phyloP scores from a whole-genome alignment of 2,329 filamentous ascomycete species.

The Fusarium nisikadoi region DNA sequence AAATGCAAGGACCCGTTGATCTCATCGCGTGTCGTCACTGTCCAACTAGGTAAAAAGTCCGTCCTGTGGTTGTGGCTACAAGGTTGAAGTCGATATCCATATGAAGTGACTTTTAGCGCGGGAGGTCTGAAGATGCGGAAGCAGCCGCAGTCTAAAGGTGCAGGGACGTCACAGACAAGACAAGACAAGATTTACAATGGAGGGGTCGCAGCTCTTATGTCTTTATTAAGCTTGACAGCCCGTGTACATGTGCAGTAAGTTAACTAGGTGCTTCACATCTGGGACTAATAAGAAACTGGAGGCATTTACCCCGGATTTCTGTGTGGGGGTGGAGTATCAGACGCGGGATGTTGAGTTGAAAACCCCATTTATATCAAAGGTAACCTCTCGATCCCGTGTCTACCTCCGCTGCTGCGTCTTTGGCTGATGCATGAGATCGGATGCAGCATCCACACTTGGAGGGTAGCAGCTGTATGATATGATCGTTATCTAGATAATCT shows the following conservation, averaged over 20 bases:
- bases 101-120: slow-evolving; percentile 16
- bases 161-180: slow-evolving; percentile 6
- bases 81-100: slow-evolving; percentile 12
- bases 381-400: slow-evolving; percentile 24
- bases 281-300: slow-evolving; percentile 31
- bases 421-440: slow-evolving; percentile 24
- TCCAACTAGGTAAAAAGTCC: background rate
- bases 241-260: background rate
- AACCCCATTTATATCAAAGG: slow-evolving; percentile 25
- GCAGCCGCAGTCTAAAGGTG: slow-evolving; percentile 4
- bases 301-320: slow-evolving; percentile 35
- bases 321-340: slow-evolving; percentile 43
- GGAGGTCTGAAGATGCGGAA: slow-evolving; percentile 11
- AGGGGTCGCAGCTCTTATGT: slow-evolving; percentile 19
- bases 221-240: slow-evolving; percentile 9
- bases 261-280: slow-evolving; percentile 21
- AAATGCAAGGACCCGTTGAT: background rate
- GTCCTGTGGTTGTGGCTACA: slow-evolving; percentile 8
- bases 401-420: slow-evolving; percentile 28
- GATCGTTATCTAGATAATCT: slow-evolving; percentile 18
- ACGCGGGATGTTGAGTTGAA: slow-evolving; percentile 34
- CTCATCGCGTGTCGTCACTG: background rate
- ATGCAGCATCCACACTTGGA: slow-evolving; percentile 20
- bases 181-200: slow-evolving; percentile 6
- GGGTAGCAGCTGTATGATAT: background rate